A percentile compares a stretch with the other conserved stretches of the same genome.
Conservation (phyloP, 2,329 filamentous ascomycete genomes). For the Pyrenochaeta sp. region DNA sequence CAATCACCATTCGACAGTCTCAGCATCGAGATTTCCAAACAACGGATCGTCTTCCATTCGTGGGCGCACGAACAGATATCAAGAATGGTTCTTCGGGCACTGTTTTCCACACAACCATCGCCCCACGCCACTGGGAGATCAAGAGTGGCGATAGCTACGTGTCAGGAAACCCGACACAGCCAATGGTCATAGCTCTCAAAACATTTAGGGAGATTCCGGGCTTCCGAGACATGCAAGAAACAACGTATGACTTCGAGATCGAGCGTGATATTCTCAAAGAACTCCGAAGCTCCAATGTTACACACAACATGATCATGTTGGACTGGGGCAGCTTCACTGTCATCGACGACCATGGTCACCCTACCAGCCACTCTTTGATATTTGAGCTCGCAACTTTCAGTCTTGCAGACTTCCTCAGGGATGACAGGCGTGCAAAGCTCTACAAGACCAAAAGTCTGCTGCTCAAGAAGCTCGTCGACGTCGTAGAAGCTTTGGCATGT, state of each 20-base stretch:
- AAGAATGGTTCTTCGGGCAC: constrained; percentile 2
- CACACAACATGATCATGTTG: constrained; percentile 1
- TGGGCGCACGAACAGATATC: not conserved
- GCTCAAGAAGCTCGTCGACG: not conserved
- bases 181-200: not conserved
- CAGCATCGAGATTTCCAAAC: not conserved
- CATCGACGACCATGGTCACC: not conserved
- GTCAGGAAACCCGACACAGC: not conserved
- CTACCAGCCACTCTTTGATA: not conserved
- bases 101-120: not conserved
- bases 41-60: not conserved
- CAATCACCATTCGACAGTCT: not conserved
- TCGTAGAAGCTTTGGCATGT: constrained; percentile 3
- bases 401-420: constrained; percentile 1
- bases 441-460: not conserved
- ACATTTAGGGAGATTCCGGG: not conserved
- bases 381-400: constrained; percentile 5
- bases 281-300: not conserved
- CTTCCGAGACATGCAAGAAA: not conserved
- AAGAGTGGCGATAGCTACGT: not conserved
- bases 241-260: not conserved
- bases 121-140: not conserved
- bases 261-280: not conserved
- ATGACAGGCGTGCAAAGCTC: not conserved
- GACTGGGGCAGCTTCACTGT: constrained; percentile 2